These are phyloP conservation scores for Podospora comata DNA, from an alignment of 495 filamentous ascomycete species.

Conservation along the genomic window DNA sequence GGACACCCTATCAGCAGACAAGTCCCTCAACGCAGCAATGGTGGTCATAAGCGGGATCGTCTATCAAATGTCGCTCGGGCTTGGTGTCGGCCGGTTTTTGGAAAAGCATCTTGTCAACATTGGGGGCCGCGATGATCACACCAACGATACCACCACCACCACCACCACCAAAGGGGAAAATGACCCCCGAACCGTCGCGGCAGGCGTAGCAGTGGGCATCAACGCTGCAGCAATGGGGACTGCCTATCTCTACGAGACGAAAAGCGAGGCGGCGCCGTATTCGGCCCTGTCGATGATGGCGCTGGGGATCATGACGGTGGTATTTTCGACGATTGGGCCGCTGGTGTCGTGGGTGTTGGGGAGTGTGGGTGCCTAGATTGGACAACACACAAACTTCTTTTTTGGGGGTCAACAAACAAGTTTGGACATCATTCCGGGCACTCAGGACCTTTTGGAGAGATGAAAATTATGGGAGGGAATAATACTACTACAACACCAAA, in stretches of 20 bases:
- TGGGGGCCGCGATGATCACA: neutral
- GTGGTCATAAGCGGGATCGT: constrained; percentile 47
- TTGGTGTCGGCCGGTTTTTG: constrained; percentile 36
- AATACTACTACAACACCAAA: neutral
- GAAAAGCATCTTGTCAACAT: constrained; percentile 25
- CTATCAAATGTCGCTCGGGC: constrained; percentile 42
- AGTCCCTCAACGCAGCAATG: constrained; percentile 42
- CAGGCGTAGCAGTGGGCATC: constrained; percentile 46
- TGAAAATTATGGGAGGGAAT: neutral
- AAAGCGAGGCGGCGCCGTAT: constrained; percentile 46
- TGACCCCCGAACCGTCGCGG: constrained; percentile 36
- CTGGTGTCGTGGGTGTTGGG: constrained; percentile 27
- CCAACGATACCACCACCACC: too few relatives aligned
- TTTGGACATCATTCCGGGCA: neutral
- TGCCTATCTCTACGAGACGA: constrained; percentile 44
- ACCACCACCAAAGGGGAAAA: constrained; percentile 3
- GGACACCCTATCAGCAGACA: constrained; percentile 37
- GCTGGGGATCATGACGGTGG: constrained; percentile 47
- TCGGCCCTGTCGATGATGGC: constrained; percentile 49
- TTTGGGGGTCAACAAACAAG: neutral
- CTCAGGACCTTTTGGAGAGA: neutral
- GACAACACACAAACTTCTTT: neutral
- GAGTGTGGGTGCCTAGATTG: constrained; percentile 10
- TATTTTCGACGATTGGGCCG: constrained; percentile 38
- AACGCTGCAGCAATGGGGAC: constrained; percentile 53